Base-by-base conservation (phyloP, 768 basidiomycete species). In the Rhodotorula diobovata region DNA sequence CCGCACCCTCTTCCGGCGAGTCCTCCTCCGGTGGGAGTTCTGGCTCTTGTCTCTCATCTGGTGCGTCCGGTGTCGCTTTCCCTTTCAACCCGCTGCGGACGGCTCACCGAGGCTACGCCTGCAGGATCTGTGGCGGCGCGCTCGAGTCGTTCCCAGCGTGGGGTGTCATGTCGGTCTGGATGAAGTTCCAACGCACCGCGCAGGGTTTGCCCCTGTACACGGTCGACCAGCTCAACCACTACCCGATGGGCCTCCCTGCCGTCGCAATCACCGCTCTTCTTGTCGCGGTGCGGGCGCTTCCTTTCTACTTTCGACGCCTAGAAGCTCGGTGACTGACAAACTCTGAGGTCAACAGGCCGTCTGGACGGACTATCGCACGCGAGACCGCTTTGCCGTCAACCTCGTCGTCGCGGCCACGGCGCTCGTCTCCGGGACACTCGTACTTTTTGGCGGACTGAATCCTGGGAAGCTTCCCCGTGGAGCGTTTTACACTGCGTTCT, bases 401-500 rank as follows among this genome's bases (percentile, higher is more conserved):
- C 83, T 88, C 28, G 85, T 86, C 78, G 87, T 88, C 85, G 82
- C 83, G 21, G 83, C 86, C 57, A 86, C 85, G 77, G 83, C 89
- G 54, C 81, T 90, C 41, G 84, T 87, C 4, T 87, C 86, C 85
- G 82, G 81, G 62, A 85, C 83, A 67, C 86, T 66, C 37, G 63
- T 60, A 7, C 60, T 70, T 37, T 45, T 55, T 43, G 43, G 43
- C 25, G 37, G 54, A 1, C 32, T 56, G 21, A 45, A 8, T n/a
- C 54, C 89, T 5, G 59, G n/a, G 2, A 8, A 7, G 20, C 11
- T 37, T 18, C 34, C 59, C 25, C 35, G 43, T 18, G 59, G 66
- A 18, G 68, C 87, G 28, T 87, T 87, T 72, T 89, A 87, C 79
- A 88, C 89, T 72, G 89, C 88, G 6, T 90, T 88, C 77, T 89